Base-by-base conservation (phyloP, 805 yeast species). In the Maudiozyma turicensis region DNA sequence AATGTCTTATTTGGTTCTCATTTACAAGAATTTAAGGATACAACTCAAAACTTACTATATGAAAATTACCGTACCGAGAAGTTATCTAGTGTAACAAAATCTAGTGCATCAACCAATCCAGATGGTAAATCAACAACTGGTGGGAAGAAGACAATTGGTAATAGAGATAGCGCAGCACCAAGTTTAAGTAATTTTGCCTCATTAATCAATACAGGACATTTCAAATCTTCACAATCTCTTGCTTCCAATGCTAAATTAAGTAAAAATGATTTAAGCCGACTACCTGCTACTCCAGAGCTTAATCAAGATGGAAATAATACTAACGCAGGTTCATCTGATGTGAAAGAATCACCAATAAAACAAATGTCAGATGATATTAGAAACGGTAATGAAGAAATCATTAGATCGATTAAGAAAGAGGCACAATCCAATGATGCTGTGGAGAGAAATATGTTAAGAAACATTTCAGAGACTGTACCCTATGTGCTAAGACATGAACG, bases 391-490 rank as follows among this genome's bases (percentile, higher is more conserved):
- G 71, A 69, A 52, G 66, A 67, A 20, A 65, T 65, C 20, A 69
- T 70, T 40, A 62, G 65, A 30, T 57, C 62, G 6, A 66, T 68
- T 42, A 69, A 65, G 52, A 66, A 64, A 50, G 69, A 69, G 15
- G 67, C 72, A 41, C 65, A 60, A 33, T 40, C 62, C 14, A 45
- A 49, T 29, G 52, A 66, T 35, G 49, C 57, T 8, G 69, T 70
- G 40, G 76, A 76, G 46, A 76, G 86, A 54, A 74, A 74, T 54
- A 86, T 84, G 65, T 69, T 86, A 54, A 74, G 95, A 61, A 85
- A 82, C 60, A 80, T 86, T 49, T 82, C 89, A 41, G 91, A 84
- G 60, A 86, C 93, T 1, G 86, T 86, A 28, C 95, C 95, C n/a
- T 86, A 86, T 57, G 83, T 84, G 34, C 69, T 86, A 53, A 77